phyloP scores from a whole-genome alignment of 257 asterid species.

The Solanum peruvianum region DNA sequence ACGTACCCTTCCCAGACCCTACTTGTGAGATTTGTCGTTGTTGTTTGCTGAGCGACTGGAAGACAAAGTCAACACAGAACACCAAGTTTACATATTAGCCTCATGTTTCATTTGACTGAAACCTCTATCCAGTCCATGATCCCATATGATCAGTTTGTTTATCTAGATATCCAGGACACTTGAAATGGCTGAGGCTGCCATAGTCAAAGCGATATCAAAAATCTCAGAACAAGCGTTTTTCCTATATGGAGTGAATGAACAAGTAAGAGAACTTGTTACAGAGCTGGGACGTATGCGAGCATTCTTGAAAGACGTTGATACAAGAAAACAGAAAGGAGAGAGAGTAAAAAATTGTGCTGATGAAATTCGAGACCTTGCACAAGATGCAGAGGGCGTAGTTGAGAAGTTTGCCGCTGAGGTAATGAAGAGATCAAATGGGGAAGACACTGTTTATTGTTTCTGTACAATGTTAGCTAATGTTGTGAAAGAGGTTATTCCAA shows the following conservation, averaged over 20 bases:
- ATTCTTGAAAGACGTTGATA: neutral
- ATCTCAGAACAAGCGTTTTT: neutral
- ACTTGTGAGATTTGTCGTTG: neutral
- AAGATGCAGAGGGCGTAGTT: neutral
- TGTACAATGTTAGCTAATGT: neutral
- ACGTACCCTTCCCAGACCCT: neutral
- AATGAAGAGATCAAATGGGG: neutral
- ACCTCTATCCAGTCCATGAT: neutral
- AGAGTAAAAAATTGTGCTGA: neutral
- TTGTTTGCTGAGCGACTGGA: neutral
- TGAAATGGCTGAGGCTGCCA: neutral
- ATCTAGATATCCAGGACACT: neutral
- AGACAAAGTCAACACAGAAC: neutral
- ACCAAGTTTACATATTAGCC: neutral
- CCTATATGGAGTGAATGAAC: neutral
- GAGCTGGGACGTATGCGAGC: neutral
- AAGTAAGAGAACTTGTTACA: neutral
- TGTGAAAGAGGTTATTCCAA: neutral
- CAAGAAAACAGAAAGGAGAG: neutral
- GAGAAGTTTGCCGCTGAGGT: neutral
- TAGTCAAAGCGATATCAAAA: neutral
- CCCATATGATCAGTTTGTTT: neutral
- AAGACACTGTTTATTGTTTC: neutral
- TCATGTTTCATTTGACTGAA: neutral
- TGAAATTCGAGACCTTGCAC: neutral